Evolutionary conservation across 2,329 filamentous ascomycete species (phyloP).

Genomic region (Parastagonospora avenae): DNA sequence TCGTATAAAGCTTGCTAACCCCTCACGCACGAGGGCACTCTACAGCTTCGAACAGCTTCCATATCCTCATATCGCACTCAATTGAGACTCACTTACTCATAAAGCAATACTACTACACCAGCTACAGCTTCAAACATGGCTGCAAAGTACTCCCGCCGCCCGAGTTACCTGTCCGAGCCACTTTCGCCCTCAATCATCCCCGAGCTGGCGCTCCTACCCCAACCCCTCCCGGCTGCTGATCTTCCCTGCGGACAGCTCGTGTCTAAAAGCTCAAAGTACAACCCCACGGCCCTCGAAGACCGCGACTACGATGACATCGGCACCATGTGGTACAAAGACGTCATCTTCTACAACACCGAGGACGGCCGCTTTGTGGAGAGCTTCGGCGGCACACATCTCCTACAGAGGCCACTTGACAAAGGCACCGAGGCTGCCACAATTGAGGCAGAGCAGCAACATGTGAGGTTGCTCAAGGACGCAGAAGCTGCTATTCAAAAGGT

Average conservation of each 20-base stretch:
- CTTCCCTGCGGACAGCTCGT: conserved; percentile 42
- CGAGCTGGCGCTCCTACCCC: conserved; percentile 38
- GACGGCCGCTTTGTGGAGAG: conserved; percentile 32
- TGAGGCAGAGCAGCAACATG: conserved; percentile 40
- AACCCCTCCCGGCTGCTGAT: conserved; percentile 30
- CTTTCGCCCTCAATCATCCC: conserved; percentile 39
- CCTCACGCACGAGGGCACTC: conserved; percentile 37
- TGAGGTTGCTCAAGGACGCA: conserved; percentile 38
- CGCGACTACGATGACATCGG: conserved; percentile 44
- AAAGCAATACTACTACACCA: neutral
- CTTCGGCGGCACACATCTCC: conserved; percentile 37
- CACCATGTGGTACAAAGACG: conserved; percentile 45
- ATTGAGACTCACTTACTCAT: conserved; percentile 2
- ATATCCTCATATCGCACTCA: conserved; percentile 1
- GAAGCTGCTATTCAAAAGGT: conserved; percentile 33
- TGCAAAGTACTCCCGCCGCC: conserved; percentile 34
- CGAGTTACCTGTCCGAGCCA: conserved; percentile 32
- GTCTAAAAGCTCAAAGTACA: conserved; percentile 35
- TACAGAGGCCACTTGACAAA: conserved; percentile 33
- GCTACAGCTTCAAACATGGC: conserved; percentile 21
- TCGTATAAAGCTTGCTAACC: conserved; percentile 43
- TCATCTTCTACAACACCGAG: conserved; percentile 35
- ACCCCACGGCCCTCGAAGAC: conserved; percentile 34
- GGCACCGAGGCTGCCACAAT: conserved; percentile 41
- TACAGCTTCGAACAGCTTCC: conserved; percentile 16